Evolutionary conservation across 2,329 filamentous ascomycete genomes (phyloP).

Genomic region (Teratosphaeriaceae sp.): DNA sequence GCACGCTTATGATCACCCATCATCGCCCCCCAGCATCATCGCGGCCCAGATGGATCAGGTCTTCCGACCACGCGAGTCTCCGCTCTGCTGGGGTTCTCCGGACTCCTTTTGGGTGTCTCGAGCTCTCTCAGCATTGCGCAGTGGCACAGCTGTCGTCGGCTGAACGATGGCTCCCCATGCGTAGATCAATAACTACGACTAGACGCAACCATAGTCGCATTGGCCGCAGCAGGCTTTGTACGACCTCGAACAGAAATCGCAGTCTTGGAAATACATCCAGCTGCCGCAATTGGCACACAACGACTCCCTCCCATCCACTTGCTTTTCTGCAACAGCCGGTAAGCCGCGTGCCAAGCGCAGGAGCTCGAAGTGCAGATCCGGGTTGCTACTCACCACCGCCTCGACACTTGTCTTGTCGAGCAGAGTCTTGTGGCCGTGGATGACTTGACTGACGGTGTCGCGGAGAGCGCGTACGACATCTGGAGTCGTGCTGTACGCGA

Average conservation of each 20-base stretch:
- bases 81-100: too few species aligned
- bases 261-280: neutral
- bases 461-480: constrained; percentile 36
- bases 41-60: too few species aligned
- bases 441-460: constrained; percentile 16
- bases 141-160: too few species aligned
- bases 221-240: neutral
- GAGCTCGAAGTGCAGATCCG: constrained; percentile 9
- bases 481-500: constrained; percentile 36
- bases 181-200: neutral
- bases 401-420: constrained; percentile 18
- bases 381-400: constrained; percentile 1
- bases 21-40: too few species aligned
- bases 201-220: neutral
- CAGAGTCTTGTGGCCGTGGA: constrained; percentile 18
- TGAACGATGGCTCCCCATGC: too few species aligned
- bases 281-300: neutral
- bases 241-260: neutral
- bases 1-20: too few species aligned
- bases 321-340: neutral
- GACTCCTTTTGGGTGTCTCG: too few species aligned
- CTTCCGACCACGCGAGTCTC: too few species aligned
- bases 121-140: too few species aligned
- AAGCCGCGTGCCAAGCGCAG: constrained; percentile 3
- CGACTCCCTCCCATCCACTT: neutral